A percentile compares a stretch with the other conserved stretches of the same genome.
Evolutionary conservation across 192 early-diverging fungal genomes (phyloP).

Genomic region (Mortierella hygrophila): DNA sequence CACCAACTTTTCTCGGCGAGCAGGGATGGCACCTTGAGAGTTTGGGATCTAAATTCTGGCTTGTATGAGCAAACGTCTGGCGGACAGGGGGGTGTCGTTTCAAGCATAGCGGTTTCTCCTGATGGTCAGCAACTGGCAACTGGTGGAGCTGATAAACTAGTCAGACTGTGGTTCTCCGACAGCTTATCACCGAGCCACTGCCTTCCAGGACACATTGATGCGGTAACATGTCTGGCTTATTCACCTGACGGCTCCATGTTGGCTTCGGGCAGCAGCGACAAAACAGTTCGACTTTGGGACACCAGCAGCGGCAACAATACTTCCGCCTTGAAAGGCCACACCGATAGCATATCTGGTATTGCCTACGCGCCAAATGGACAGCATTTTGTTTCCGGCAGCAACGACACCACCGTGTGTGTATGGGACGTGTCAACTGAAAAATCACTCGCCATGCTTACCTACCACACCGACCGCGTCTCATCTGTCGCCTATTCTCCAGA

Average conservation of each 20-base stretch:
- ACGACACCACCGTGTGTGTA: background rate
- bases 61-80: background rate
- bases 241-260: background rate
- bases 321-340: background rate
- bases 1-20: background rate
- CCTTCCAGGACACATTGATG: background rate
- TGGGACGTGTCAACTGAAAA: background rate
- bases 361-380: background rate
- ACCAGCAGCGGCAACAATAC: background rate
- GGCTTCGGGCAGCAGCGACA: slow-evolving; percentile 7
- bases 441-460: background rate
- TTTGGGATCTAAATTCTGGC: background rate
- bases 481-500: background rate
- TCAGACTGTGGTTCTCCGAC: background rate
- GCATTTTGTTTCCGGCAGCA: background rate
- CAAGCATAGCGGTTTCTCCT: background rate
- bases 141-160: background rate
- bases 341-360: background rate
- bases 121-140: background rate
- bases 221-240: background rate
- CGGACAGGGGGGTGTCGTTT: background rate
- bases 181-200: too few species aligned
- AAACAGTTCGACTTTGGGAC: slow-evolving; percentile 1
- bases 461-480: background rate
- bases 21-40: background rate